A percentile compares a stretch with the other conserved stretches of the same genome.
These are phyloP conservation scores for Eutrema japonicum DNA, from an alignment of 345 rosid species.

Conservation along the genomic window DNA sequence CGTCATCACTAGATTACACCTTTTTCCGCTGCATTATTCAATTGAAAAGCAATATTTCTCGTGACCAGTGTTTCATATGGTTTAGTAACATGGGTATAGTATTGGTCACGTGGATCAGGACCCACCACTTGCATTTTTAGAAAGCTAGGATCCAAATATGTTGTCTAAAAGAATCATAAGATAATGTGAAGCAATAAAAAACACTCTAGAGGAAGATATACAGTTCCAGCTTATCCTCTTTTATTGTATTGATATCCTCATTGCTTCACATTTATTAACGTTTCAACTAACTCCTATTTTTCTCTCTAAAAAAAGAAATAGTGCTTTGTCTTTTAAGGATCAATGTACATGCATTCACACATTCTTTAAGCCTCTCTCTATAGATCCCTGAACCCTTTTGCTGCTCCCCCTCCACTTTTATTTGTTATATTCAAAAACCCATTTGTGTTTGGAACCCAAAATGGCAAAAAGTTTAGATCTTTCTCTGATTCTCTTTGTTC, in stretches of 20 bases:
- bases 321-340: conserved; percentile 20
- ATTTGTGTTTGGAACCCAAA: conserved; percentile 31
- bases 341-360: conserved; percentile 37
- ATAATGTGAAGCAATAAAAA: conserved; percentile 25
- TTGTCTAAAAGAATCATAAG: conserved; percentile 21
- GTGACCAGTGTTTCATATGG: conserved; percentile 40
- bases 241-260: conserved; percentile 34
- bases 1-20: conserved; percentile 23
- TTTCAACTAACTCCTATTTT: conserved; percentile 39
- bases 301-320: not conserved
- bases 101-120: conserved; percentile 40
- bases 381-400: conserved; percentile 26
- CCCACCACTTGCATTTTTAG: conserved; percentile 42
- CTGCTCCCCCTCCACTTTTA: conserved; percentile 26
- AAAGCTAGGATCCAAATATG: conserved; percentile 37
- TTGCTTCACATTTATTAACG: conserved; percentile 36
- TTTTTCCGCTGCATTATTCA: conserved; percentile 39
- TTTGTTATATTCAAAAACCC: not conserved
- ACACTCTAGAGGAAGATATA: conserved; percentile 29
- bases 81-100: conserved; percentile 41
- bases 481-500: conserved; percentile 36
- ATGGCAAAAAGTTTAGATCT: conserved; percentile 32
- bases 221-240: conserved; percentile 41
- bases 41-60: conserved; percentile 34
- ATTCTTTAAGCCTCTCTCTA: conserved; percentile 23